Percentiles rank a stretch among this genome's conserved stretches.
These are phyloP conservation scores for Hypoxylon sp. DNA, from an alignment of 2,329 filamentous ascomycete species.

Conservation along the genomic window DNA sequence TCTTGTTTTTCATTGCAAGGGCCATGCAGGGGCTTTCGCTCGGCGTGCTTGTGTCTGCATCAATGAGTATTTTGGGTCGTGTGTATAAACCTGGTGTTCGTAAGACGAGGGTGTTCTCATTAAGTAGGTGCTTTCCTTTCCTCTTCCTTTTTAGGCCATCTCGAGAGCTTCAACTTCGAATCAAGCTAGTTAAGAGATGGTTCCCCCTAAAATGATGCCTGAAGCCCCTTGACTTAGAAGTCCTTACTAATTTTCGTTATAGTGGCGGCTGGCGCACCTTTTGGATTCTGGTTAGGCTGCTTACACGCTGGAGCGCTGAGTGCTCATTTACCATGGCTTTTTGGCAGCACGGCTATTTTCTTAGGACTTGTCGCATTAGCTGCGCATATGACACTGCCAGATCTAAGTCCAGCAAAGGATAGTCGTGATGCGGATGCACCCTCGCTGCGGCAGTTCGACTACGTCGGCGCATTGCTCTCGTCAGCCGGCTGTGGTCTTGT, in stretches of 20 bases:
- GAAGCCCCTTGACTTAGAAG: neutral
- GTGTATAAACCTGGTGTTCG: slow-evolving; percentile 57
- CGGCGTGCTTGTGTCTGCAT: slow-evolving; percentile 55
- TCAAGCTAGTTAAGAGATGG: neutral
- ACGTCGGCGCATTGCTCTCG: slow-evolving; percentile 51
- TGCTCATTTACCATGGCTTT: slow-evolving; percentile 60
- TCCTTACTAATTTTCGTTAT: slow-evolving; percentile 5
- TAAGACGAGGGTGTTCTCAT: slow-evolving; percentile 56
- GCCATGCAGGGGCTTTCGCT: slow-evolving; percentile 57
- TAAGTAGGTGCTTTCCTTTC: slow-evolving; percentile 41
- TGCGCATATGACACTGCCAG: slow-evolving; percentile 58
- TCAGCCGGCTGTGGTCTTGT: slow-evolving; percentile 53
- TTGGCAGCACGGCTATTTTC: slow-evolving; percentile 60
- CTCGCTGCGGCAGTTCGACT: slow-evolving; percentile 49
- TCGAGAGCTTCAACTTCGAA: no score
- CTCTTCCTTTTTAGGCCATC: neutral
- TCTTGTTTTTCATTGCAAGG: slow-evolving; percentile 56
- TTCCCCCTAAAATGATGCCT: neutral
- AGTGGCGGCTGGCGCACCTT: slow-evolving; percentile 55
- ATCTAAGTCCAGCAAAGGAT: slow-evolving; percentile 53
- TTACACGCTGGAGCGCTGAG: slow-evolving; percentile 59
- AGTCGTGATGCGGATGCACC: slow-evolving; percentile 46
- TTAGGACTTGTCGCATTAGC: slow-evolving; percentile 55
- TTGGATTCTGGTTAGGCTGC: slow-evolving; percentile 57
- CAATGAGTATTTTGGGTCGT: slow-evolving; percentile 56